Percentiles rank a stretch among this genome's conserved stretches.
These are phyloP conservation scores for Cyclospora cayetanensis DNA, from an alignment of 169 alveolate genomes.

Conservation along the genomic window DNA sequence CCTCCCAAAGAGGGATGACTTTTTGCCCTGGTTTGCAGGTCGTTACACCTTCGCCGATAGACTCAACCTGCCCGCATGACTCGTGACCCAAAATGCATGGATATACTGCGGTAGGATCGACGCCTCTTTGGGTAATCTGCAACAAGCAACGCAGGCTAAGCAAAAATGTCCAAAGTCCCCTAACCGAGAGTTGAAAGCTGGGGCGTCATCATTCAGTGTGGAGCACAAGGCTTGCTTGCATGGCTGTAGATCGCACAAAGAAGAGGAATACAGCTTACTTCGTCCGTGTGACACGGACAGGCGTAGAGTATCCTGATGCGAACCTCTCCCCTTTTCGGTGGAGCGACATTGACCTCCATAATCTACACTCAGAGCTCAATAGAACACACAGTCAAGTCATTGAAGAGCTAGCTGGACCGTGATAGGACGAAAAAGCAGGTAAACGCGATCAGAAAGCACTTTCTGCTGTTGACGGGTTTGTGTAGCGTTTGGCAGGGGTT, in stretches of 20 bases:
- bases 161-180: neutral
- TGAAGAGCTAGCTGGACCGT: too few relatives aligned
- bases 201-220: too few relatives aligned
- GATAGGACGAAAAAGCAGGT: too few relatives aligned
- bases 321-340: conserved; percentile 84
- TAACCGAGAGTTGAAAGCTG: neutral
- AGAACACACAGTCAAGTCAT: too few relatives aligned
- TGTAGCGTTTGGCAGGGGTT: too few relatives aligned
- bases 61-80: conserved; percentile 85
- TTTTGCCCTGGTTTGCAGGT: conserved; percentile 84
- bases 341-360: conserved; percentile 79
- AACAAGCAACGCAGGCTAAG: neutral
- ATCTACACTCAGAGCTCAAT: neutral
- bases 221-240: neutral
- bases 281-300: conserved; percentile 88
- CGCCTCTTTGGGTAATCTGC: conserved; percentile 77
- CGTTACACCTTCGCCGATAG: conserved; percentile 87
- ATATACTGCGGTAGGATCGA: conserved; percentile 83
- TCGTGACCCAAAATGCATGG: conserved; percentile 87
- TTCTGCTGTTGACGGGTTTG: too few relatives aligned
- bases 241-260: too few relatives aligned
- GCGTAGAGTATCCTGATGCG: conserved; percentile 81
- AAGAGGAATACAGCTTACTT: conserved; percentile 64
- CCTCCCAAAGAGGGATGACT: conserved; percentile 82
- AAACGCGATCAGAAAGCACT: too few relatives aligned